Conservation (phyloP, 2,329 filamentous ascomycete species). For the Penicillium sp. region DNA sequence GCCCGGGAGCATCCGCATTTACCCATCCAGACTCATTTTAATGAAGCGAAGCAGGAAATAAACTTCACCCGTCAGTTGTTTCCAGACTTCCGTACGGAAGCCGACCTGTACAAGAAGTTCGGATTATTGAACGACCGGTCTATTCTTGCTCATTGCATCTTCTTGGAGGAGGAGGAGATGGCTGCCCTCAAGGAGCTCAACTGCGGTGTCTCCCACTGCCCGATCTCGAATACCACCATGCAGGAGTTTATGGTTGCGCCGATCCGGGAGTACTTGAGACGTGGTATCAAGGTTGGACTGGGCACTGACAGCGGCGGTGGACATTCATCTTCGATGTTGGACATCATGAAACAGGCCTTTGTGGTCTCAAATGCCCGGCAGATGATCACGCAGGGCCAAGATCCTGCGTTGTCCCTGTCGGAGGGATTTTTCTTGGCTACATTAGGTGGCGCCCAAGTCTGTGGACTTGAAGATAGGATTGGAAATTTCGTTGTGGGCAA, state of each 20-base stretch:
- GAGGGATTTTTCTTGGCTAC: conserved; percentile 60
- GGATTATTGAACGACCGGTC: conserved; percentile 52
- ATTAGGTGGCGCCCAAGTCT: conserved; percentile 57
- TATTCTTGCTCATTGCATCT: conserved; percentile 64
- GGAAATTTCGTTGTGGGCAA: conserved; percentile 58
- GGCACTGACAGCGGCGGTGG: conserved; percentile 63
- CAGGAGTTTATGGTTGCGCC: conserved; percentile 58
- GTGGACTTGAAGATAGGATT: conserved; percentile 50
- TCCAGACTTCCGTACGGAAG: conserved; percentile 54
- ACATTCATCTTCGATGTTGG: conserved; percentile 55
- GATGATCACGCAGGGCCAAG: conserved; percentile 32
- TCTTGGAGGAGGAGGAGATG: conserved; percentile 56
- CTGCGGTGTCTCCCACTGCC: conserved; percentile 62
- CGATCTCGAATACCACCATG: conserved; percentile 58
- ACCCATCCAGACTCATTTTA: conserved; percentile 64
- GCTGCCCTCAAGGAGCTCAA: conserved; percentile 43
- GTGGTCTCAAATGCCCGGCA: conserved; percentile 45
- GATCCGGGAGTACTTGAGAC: conserved; percentile 53
- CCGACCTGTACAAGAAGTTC: conserved; percentile 56
- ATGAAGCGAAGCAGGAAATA: conserved; percentile 60
- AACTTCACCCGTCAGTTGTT: conserved; percentile 53
- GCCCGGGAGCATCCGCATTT: conserved; percentile 47
- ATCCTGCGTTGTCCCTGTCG: conserved; percentile 47
- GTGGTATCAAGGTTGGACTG: conserved; percentile 61
- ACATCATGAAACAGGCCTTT: conserved; percentile 48